Conservation (phyloP, 108 stramenopile genomes). For the Cylindrotheca fusiformis region DNA sequence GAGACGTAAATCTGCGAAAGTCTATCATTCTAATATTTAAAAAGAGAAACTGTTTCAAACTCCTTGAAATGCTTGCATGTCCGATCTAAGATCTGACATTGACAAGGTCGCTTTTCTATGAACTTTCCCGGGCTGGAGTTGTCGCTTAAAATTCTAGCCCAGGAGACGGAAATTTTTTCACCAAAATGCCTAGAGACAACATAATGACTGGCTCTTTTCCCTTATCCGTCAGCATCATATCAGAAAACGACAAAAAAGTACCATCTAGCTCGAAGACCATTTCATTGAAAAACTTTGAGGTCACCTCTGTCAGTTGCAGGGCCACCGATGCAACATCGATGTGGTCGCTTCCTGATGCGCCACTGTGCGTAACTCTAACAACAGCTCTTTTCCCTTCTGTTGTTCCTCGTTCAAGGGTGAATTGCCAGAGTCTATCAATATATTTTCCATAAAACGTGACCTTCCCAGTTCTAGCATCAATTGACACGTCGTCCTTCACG, state of each 20-base stretch:
- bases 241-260: conserved; percentile 47
- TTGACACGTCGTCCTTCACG: conserved; percentile 28
- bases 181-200: conserved; percentile 46
- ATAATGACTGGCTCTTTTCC: conserved; percentile 40
- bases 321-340: conserved; percentile 11
- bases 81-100: too few relatives aligned
- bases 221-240: conserved; percentile 49
- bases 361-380: neutral
- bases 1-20: too few relatives aligned
- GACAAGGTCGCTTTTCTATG: too few relatives aligned
- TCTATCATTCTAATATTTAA: too few relatives aligned
- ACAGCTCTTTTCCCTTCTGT: conserved; percentile 7
- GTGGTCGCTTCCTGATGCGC: neutral
- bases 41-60: too few relatives aligned
- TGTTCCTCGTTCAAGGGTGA: conserved; percentile 20
- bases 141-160: conserved; percentile 50
- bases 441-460: conserved; percentile 28
- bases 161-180: conserved; percentile 59
- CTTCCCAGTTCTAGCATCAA: conserved; percentile 20
- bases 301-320: conserved; percentile 12
- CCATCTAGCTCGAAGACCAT: conserved; percentile 67
- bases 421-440: conserved; percentile 30
- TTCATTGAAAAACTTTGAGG: conserved; percentile 54
- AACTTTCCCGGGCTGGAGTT: too few relatives aligned
- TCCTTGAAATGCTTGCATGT: too few relatives aligned